Evolutionary conservation across 75 land plant species (phyloP), one percentile per base, ranked within the genome.

Genomic region (Isoetes taiwanensis): DNA sequence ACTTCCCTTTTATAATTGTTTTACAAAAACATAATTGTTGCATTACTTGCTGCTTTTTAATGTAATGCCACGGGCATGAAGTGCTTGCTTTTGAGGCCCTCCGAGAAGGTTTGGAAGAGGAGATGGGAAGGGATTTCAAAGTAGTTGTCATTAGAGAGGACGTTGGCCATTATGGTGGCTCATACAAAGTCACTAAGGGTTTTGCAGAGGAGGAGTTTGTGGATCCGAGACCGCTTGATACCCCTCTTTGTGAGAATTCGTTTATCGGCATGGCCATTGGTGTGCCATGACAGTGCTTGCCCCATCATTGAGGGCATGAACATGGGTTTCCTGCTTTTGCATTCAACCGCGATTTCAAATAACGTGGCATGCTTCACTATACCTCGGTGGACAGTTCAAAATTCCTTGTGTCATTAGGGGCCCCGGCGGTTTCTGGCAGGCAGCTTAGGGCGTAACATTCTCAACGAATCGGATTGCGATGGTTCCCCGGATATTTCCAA

Each of bases 301-400:
- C 16, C 50, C 4, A 23, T 46, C 8, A 23, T 46, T 6, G 50
- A 46, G n/a, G 38, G 50, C n/a, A 46, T 46, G 50, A 46, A 46
- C 50, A 46, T 46, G 50, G 50, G 50, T 19, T 46, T 46, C 50
- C 16, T 46, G 50, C 50, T 46, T 19, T n/a, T 46, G 50, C 21
- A 16, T 46, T 46, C 16, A 16, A 46, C 16, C 50, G 25, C 16
- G 50, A 46, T 46, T 23, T 46, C 50, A 16, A 46, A 46, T 23
- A 46, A 46, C 19, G 50, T 23, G 50, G 50, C 21, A 46, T 46
- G 50, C 50, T 46, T n/a, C 50, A 46, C 50, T 46, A 46, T 19
- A 46, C 50, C 25, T 46, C 50, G 50, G 50, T 46, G 50, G 50
- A 6, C 50, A 46, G 50, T 46, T 46, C 50, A 46, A 46, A 23